A percentile compares a stretch with the other conserved stretches of the same genome.
Conservation (phyloP, 257 asterid species). For the Solanum rostratum region DNA sequence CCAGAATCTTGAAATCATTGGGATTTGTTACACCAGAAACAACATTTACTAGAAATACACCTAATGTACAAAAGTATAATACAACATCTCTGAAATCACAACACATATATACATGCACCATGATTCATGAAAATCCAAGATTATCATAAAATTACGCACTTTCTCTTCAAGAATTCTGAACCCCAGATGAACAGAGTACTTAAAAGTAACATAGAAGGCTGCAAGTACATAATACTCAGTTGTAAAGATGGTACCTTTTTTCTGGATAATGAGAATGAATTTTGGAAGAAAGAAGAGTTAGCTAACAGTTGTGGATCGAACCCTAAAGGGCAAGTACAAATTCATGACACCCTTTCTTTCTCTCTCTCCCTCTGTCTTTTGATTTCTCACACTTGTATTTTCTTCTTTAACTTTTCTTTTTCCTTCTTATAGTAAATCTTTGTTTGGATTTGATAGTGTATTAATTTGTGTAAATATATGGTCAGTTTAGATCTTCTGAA, state of each 20-base stretch:
- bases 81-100: constrained; percentile 2
- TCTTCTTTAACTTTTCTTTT: neutral
- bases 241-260: neutral
- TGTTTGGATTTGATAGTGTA: neutral
- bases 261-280: constrained; percentile 4
- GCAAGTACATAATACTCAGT: neutral
- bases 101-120: constrained; percentile 20
- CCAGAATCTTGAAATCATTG: constrained; percentile 54
- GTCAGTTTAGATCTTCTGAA: neutral
- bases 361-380: neutral
- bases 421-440: neutral
- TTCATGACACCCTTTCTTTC: neutral
- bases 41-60: constrained; percentile 11
- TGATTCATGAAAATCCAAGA: constrained; percentile 12
- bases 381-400: neutral
- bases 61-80: constrained; percentile 17
- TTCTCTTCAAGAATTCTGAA: neutral
- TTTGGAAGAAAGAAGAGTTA: neutral
- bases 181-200: neutral
- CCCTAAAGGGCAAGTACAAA: constrained; percentile 20
- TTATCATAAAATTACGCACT: constrained; percentile 11
- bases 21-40: constrained; percentile 36
- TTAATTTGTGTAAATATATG: neutral
- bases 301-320: constrained; percentile 12
- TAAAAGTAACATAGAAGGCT: neutral